These are phyloP conservation scores for Schrenkiella parvula DNA, from an alignment of 345 rosid genomes.

Conservation along the genomic window DNA sequence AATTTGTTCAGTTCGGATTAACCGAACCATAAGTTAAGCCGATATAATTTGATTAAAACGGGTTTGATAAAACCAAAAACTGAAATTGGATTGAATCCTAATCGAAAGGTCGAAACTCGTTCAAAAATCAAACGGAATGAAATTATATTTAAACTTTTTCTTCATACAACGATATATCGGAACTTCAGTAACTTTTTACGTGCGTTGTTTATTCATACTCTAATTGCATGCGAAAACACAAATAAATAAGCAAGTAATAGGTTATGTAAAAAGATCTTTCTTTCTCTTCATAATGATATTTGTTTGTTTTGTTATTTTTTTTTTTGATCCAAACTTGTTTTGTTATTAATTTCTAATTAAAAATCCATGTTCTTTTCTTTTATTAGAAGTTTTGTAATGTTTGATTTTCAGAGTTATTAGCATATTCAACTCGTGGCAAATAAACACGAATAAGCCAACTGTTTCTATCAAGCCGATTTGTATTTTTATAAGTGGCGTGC, in stretches of 20 bases:
- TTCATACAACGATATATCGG: background rate
- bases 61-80: background rate
- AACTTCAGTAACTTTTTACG: too few relatives aligned
- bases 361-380: background rate
- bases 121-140: background rate
- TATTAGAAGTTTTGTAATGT: background rate
- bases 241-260: background rate
- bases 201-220: background rate
- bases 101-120: background rate
- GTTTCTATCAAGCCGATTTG: background rate
- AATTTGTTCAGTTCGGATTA: background rate
- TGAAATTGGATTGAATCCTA: background rate
- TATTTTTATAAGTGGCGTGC: constrained; percentile 3
- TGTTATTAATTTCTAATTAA: too few relatives aligned
- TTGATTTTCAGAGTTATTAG: background rate
- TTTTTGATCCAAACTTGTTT: too few relatives aligned
- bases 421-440: background rate
- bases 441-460: constrained; percentile 1
- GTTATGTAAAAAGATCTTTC: background rate
- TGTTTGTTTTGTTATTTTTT: too few relatives aligned
- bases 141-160: background rate
- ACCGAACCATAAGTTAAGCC: background rate
- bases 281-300: too few relatives aligned
- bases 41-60: background rate
- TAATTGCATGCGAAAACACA: too few relatives aligned